Percentiles rank a stretch among this genome's conserved stretches.
These are phyloP conservation scores for Xylaria sp. DNA, from an alignment of 2,329 filamentous ascomycete species.

Conservation along the genomic window DNA sequence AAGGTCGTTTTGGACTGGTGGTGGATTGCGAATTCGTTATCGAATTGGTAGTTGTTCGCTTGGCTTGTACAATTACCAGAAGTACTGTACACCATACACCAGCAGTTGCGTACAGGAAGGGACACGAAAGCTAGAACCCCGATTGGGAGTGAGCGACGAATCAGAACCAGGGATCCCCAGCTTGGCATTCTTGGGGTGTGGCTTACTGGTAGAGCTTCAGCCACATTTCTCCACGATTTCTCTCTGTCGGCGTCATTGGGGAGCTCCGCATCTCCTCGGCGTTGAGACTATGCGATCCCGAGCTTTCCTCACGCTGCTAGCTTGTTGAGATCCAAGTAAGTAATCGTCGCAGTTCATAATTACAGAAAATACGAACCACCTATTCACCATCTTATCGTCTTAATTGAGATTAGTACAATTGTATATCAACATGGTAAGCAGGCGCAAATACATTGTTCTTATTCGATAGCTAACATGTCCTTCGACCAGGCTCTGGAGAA, in stretches of 20 bases:
- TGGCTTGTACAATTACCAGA: conserved; percentile 6
- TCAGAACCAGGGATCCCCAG: conserved; percentile 32
- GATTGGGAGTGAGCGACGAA: conserved; percentile 38
- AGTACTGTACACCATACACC: neutral
- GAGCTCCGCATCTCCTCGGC: conserved; percentile 36
- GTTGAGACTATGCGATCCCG: conserved; percentile 29
- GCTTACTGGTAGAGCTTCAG: conserved; percentile 36
- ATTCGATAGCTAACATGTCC: conserved; percentile 35
- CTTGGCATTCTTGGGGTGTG: conserved; percentile 9
- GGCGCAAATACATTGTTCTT: neutral
- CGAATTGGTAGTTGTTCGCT: conserved; percentile 8
- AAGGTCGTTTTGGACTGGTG: conserved; percentile 22
- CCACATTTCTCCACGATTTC: conserved; percentile 30
- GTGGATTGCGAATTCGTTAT: conserved; percentile 30
- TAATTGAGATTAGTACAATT: conserved; percentile 6
- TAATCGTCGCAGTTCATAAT: neutral
- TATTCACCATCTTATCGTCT: neutral
- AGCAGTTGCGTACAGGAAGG: conserved; percentile 35
- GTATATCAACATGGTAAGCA: conserved; percentile 40
- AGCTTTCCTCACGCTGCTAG: neutral
- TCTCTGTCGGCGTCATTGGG: conserved; percentile 37
- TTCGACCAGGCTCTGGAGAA: conserved; percentile 55
- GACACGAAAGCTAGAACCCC: conserved; percentile 52
- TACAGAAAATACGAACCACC: conserved; percentile 5
- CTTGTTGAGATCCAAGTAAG: conserved; percentile 13